Evolutionary conservation across 495 filamentous ascomycete species (phyloP).

Genomic region (Parathielavia hyrcaniae): DNA sequence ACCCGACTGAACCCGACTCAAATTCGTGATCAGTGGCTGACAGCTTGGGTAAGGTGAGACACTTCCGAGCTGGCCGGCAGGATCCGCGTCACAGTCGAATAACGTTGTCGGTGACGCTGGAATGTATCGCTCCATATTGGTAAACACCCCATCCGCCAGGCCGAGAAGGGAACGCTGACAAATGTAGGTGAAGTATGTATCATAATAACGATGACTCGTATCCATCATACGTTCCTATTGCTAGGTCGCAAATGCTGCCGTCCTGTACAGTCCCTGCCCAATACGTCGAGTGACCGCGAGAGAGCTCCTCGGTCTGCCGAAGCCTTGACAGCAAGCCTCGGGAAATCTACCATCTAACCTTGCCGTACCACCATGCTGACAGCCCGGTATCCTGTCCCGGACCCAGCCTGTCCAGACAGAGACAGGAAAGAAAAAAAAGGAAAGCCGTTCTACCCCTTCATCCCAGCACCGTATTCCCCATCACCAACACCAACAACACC

Average conservation of each 20-base stretch:
- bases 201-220: background rate
- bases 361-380: background rate
- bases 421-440: too few species aligned
- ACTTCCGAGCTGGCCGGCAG: too few species aligned
- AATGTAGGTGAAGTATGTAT: background rate
- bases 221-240: background rate
- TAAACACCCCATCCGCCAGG: background rate
- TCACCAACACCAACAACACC: slow-evolving; percentile 45
- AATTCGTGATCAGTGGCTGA: too few species aligned
- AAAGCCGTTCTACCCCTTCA: background rate
- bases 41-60: too few species aligned
- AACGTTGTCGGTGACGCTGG: too few species aligned
- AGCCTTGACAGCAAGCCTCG: too few species aligned
- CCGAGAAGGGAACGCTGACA: background rate
- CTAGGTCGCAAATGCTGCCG: background rate
- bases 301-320: background rate
- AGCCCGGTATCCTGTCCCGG: background rate
- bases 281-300: background rate
- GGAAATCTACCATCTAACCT: background rate
- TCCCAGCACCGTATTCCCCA: slow-evolving; percentile 36
- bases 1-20: too few species aligned
- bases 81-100: too few species aligned
- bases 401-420: background rate
- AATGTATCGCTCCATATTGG: too few species aligned
- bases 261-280: background rate